phyloP scores from a whole-genome alignment of 148 eudicot genomes.

The Gaultheria prostrata region DNA sequence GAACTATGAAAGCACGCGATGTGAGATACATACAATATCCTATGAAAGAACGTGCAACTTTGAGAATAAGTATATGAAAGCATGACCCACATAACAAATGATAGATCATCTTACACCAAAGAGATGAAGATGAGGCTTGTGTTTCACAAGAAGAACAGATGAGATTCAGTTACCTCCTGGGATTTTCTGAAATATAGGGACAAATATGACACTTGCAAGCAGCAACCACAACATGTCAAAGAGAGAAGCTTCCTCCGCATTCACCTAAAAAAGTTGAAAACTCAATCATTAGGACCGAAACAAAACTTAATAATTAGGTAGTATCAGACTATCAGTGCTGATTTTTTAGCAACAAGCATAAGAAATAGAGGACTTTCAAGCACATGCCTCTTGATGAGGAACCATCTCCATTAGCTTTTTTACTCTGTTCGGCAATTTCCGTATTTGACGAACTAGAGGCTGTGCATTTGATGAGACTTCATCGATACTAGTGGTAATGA shows the following conservation, averaged over 20 bases:
- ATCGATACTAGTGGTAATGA: conserved; percentile 63
- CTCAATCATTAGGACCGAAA: conserved; percentile 3
- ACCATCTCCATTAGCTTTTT: conserved; percentile 70
- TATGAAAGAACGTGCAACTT: neutral
- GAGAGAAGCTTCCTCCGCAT: conserved; percentile 96
- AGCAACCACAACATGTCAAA: conserved; percentile 91
- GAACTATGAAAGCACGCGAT: neutral
- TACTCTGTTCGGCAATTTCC: conserved; percentile 54
- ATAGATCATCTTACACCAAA: conserved; percentile 6
- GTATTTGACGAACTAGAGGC: conserved; percentile 72
- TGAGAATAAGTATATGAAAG: neutral
- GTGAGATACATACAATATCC: neutral
- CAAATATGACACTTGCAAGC: conserved; percentile 98
- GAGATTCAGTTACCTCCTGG: conserved; percentile 73
- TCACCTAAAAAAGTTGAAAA: conserved; percentile 47
- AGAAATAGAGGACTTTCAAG: neutral
- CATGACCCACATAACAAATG: neutral
- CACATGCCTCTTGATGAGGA: conserved; percentile 95
- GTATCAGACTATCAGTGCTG: neutral
- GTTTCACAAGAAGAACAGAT: neutral
- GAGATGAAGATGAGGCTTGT: neutral
- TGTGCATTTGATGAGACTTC: conserved; percentile 69
- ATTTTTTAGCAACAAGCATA: neutral
- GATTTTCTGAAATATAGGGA: conserved; percentile 88
- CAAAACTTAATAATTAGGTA: conserved; percentile 1